phyloP scores from a whole-genome alignment of 306 rosid species.

The Rubus idaeus region DNA sequence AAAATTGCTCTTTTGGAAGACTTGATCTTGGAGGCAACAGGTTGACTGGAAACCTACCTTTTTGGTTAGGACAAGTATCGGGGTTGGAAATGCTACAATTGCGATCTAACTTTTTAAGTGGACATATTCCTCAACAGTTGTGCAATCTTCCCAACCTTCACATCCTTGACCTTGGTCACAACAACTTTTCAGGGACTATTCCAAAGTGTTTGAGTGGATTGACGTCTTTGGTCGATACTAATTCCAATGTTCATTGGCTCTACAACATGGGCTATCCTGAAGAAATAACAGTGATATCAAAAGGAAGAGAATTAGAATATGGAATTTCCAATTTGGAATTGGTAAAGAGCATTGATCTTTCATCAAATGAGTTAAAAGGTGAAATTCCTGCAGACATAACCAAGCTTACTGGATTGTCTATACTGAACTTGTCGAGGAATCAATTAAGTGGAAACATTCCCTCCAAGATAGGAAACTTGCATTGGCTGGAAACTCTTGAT shows the following conservation, averaged over 20 bases:
- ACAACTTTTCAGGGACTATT: slow-evolving; percentile 4
- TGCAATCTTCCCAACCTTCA: background rate
- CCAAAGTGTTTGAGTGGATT: background rate
- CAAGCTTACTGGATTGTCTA: background rate
- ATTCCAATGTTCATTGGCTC: background rate
- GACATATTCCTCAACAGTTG: slow-evolving; percentile 4
- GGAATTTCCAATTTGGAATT: background rate
- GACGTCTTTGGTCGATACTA: background rate
- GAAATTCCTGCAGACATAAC: slow-evolving; percentile 11
- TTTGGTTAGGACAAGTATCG: slow-evolving; percentile 1
- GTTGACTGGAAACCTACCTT: slow-evolving; percentile 4
- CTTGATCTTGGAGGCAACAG: slow-evolving; percentile 7
- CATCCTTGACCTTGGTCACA: slow-evolving; percentile 8
- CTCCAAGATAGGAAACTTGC: background rate
- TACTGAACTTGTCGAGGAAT: slow-evolving; percentile 17
- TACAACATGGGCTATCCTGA: background rate
- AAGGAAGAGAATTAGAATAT: background rate
- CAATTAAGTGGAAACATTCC: slow-evolving; percentile 11
- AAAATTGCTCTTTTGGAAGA: background rate
- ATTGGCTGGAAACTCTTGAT: background rate
- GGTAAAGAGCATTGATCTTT: slow-evolving; percentile 5
- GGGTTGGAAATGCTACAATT: background rate
- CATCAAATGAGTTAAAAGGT: background rate
- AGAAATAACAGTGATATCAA: background rate
- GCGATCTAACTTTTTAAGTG: background rate